Conservation (phyloP, 2,329 filamentous ascomycete genomes). For the Lojkania enalia region DNA sequence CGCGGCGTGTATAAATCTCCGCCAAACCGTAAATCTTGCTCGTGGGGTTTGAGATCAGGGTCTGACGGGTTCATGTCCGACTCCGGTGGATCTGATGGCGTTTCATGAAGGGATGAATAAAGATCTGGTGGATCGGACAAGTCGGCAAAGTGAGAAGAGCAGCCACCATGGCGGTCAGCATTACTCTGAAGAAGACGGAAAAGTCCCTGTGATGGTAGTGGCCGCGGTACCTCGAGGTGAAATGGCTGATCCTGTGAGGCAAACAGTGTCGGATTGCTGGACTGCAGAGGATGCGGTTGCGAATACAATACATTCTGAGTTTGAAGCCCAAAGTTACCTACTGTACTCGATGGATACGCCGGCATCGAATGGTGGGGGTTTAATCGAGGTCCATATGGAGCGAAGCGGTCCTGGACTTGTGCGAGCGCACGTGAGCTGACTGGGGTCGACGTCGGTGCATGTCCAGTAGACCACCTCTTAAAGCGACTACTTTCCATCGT, state of each 20-base stretch:
- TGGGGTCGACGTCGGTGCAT: slow-evolving; percentile 62
- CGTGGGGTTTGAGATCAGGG: slow-evolving; percentile 73
- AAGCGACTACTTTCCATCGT: slow-evolving; percentile 66
- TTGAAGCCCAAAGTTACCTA: slow-evolving; percentile 36
- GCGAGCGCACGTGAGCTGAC: slow-evolving; percentile 58
- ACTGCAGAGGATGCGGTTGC: slow-evolving; percentile 57
- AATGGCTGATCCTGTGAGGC: slow-evolving; percentile 57
- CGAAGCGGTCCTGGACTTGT: slow-evolving; percentile 63
- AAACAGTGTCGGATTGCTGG: slow-evolving; percentile 51
- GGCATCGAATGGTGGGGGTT: slow-evolving; percentile 50
- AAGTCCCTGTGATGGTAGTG: slow-evolving; percentile 67
- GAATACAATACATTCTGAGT: slow-evolving; percentile 44
- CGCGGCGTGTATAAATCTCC: slow-evolving; percentile 81
- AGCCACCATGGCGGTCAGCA: slow-evolving; percentile 68
- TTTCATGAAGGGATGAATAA: slow-evolving; percentile 73
- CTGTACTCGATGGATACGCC: slow-evolving; percentile 37
- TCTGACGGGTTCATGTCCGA: slow-evolving; percentile 82
- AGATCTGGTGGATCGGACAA: slow-evolving; percentile 76
- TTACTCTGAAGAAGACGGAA: slow-evolving; percentile 77
- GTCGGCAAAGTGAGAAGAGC: slow-evolving; percentile 68
- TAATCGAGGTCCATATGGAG: slow-evolving; percentile 61
- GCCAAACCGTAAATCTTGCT: slow-evolving; percentile 74
- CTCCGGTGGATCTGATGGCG: slow-evolving; percentile 72
- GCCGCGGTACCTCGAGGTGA: slow-evolving; percentile 60
- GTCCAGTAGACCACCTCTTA: slow-evolving; percentile 77